Percentiles rank a stretch among this genome's conserved stretches.
Conservation (phyloP, 345 rosid species). For the Kernera saxatilis region DNA sequence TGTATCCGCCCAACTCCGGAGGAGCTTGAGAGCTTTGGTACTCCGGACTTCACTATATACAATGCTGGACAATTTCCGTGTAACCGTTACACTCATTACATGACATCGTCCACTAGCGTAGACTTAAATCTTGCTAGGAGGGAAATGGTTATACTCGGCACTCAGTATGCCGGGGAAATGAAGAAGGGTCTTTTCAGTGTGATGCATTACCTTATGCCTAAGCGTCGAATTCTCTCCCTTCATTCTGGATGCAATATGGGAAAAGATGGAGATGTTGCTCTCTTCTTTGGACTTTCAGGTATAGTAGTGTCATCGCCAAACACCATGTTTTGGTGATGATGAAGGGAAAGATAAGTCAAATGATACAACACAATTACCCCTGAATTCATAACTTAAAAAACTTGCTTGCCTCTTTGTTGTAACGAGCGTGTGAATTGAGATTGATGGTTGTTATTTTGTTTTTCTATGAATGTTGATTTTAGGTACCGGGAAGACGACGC, state of each 20-base stretch:
- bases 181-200: constrained; percentile 98
- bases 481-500: constrained; percentile 95
- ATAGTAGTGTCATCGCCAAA: not conserved
- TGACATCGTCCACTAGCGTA: constrained; percentile 98
- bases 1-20: constrained; percentile 95
- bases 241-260: constrained; percentile 99
- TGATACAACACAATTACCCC: not conserved
- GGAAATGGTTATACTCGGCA: constrained; percentile 99
- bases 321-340: not conserved
- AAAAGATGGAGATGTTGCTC: constrained; percentile 96
- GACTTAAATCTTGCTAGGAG: constrained; percentile 86
- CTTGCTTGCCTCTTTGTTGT: constrained; percentile 21
- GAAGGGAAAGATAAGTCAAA: not conserved
- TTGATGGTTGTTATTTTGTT: not conserved
- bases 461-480: not conserved
- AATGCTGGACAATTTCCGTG: constrained; percentile 99
- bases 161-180: constrained; percentile 99
- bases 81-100: constrained; percentile 96
- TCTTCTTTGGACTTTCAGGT: constrained; percentile 99
- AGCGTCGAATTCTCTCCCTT: constrained; percentile 86
- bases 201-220: constrained; percentile 99
- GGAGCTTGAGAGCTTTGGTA: constrained; percentile 97
- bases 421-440: not conserved
- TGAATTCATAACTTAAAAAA: not conserved
- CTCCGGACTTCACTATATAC: constrained; percentile 98